Evolutionary conservation across 2,329 filamentous ascomycete species (phyloP), one percentile per base, ranked within the genome.

Genomic region (Chrysosporium queenslandicum): DNA sequence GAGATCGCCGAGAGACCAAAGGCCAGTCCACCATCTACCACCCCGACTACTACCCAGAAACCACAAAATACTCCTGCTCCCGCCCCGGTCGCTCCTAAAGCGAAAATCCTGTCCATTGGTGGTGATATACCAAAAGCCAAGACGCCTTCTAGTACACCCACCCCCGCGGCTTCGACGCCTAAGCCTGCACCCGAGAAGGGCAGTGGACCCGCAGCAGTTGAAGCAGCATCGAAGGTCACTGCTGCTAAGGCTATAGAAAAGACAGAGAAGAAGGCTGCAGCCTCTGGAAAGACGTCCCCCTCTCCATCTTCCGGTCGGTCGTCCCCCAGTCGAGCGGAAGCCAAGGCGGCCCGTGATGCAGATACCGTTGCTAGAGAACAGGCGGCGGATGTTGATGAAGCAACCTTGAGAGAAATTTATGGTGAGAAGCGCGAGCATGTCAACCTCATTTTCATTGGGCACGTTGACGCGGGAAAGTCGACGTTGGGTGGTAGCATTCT

Each of bases 391-490:
- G 83, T 87, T 71, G 82, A 97, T 67, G 75, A 96, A 67, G 75
- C 89, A 23, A 91, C 88, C 0, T 74, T 98, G 55, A 87, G 89
- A 69, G 91, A 97, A 68, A 92, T 98, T 56, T 98, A 76, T 68
- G 92, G 92, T 67, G 96, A 97, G 71, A 89, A 64, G 57, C 71
- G 71, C 57, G 75, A 85, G 66, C 82, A 85, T 62, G 78, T 98
- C 64, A 98, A 98, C 72, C 85, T 98, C 61, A 95, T 97, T 59
- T 96, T 97, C 73, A 86, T 97, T 65, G 91, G 92, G 48, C 92
- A 98, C 77, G 94, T 98, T 63, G 92, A 98, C 74, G 92, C 92
- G 49, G 92, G 92, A 62, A 98, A 98, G 75, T 96, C 89, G 36
- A 98, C 92, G 2, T 78, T 98, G 4, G 92, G 92, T 66, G 92